These are phyloP conservation scores for Penicillium sp. DNA, from an alignment of 2,329 filamentous ascomycete species.

Conservation along the genomic window DNA sequence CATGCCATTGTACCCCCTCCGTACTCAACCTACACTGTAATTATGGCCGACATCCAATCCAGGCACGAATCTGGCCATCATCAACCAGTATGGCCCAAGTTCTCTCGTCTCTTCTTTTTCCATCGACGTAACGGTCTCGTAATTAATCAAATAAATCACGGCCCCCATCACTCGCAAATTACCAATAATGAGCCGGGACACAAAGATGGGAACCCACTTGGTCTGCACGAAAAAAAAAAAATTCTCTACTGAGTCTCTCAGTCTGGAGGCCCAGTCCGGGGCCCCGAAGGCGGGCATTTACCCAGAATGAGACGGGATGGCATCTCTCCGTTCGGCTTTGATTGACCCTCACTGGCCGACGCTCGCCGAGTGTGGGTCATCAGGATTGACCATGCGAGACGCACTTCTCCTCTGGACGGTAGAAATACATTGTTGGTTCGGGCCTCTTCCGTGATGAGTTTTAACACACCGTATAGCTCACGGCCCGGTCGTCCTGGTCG, in stretches of 20 bases:
- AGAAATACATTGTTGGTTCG: background rate
- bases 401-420: background rate
- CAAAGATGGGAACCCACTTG: conserved; percentile 11
- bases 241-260: background rate
- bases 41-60: background rate
- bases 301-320: conserved; percentile 19
- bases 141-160: background rate
- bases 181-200: conserved; percentile 21
- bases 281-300: conserved; percentile 23
- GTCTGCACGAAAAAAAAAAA: background rate
- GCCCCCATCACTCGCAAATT: conserved; percentile 2
- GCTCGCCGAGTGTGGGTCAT: conserved; percentile 22
- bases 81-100: background rate
- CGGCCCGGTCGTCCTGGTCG: background rate
- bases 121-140: background rate
- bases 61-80: background rate
- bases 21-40: background rate
- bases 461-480: background rate
- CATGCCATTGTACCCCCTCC: background rate
- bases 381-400: conserved; percentile 13
- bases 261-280: conserved; percentile 23
- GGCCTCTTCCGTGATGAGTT: background rate
- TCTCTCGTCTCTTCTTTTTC: background rate
- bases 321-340: conserved; percentile 12
- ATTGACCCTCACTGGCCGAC: conserved; percentile 14